phyloP scores from a whole-genome alignment of 768 basidiomycete species.

The Ramaria rubella region DNA sequence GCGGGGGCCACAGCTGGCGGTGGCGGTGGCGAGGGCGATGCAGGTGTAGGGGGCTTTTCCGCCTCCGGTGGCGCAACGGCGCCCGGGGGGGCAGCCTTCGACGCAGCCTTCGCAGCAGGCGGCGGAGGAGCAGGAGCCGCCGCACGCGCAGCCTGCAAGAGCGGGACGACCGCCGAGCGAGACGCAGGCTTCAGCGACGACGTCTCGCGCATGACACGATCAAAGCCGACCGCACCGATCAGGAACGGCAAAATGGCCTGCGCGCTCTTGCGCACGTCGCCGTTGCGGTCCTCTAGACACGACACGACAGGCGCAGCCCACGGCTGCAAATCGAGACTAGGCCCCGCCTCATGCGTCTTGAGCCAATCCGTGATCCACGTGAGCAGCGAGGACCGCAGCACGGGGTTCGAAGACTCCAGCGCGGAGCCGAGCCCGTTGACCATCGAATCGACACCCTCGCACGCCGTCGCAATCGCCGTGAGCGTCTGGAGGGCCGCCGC shows the following conservation, averaged over 20 bases:
- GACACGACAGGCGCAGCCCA: slow-evolving; percentile 62
- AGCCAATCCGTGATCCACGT: slow-evolving; percentile 79
- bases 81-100: slow-evolving; percentile 13
- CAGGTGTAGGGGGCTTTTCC: slow-evolving; percentile 37
- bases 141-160: slow-evolving; percentile 80
- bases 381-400: slow-evolving; percentile 74
- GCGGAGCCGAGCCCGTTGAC: slow-evolving; percentile 69
- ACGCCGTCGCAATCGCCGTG: slow-evolving; percentile 75
- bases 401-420: slow-evolving; percentile 80
- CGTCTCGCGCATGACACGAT: slow-evolving; percentile 81
- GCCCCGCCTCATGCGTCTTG: slow-evolving; percentile 50
- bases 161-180: slow-evolving; percentile 69
- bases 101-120: slow-evolving; percentile 21
- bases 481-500: slow-evolving; percentile 71
- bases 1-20: slow-evolving; percentile 30
- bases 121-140: slow-evolving; percentile 19
- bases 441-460: slow-evolving; percentile 80
- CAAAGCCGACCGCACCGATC: slow-evolving; percentile 70
- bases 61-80: slow-evolving; percentile 21
- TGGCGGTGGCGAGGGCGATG: slow-evolving; percentile 33
- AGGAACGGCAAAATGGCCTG: slow-evolving; percentile 73
- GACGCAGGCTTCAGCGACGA: slow-evolving; percentile 89
- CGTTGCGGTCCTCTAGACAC: slow-evolving; percentile 85
- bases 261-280: slow-evolving; percentile 88
- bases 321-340: slow-evolving; percentile 58